A percentile compares a stretch with the other conserved stretches of the same genome.
Evolutionary conservation across 2,329 filamentous ascomycete species (phyloP).

Genomic region (Botrytis aclada): DNA sequence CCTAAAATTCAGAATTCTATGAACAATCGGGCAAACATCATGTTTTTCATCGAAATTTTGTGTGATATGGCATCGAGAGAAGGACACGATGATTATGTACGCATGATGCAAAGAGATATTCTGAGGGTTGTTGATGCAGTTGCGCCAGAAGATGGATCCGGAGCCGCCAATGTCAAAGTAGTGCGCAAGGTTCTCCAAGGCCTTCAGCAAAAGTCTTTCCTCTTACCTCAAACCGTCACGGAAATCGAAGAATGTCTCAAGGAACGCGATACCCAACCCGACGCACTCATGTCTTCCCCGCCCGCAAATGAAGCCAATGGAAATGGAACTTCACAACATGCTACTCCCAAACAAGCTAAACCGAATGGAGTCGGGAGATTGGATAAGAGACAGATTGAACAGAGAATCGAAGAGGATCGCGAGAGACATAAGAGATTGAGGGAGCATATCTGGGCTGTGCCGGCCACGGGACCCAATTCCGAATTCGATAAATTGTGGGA

Average conservation of each 20-base stretch:
- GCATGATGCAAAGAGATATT: slow-evolving; percentile 95
- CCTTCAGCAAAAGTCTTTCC: slow-evolving; percentile 66
- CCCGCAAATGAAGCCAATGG: slow-evolving; percentile 25
- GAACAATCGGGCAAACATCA: slow-evolving; percentile 97
- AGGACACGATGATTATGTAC: slow-evolving; percentile 79
- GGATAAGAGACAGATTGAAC: slow-evolving; percentile 88
- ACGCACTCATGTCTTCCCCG: slow-evolving; percentile 20
- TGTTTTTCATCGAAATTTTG: slow-evolving; percentile 97
- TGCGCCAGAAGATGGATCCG: slow-evolving; percentile 79
- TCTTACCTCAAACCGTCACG: slow-evolving; percentile 68
- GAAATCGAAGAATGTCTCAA: slow-evolving; percentile 83
- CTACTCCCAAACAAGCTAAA: slow-evolving; percentile 13
- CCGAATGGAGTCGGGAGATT: slow-evolving; percentile 43
- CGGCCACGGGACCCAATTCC: slow-evolving; percentile 44
- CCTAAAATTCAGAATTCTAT: slow-evolving; percentile 67
- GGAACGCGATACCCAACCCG: slow-evolving; percentile 50
- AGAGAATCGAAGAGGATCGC: slow-evolving; percentile 93
- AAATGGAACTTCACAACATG: slow-evolving; percentile 24
- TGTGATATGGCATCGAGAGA: slow-evolving; percentile 60
- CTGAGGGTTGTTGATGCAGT: slow-evolving; percentile 88
- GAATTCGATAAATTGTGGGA: slow-evolving; percentile 85
- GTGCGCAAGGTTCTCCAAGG: slow-evolving; percentile 73
- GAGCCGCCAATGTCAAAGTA: slow-evolving; percentile 91
- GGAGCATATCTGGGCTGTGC: slow-evolving; percentile 91
- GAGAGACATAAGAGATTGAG: slow-evolving; percentile 89